phyloP scores from a whole-genome alignment of 352 stramenopile genomes.

The Bremia lactucae region DNA sequence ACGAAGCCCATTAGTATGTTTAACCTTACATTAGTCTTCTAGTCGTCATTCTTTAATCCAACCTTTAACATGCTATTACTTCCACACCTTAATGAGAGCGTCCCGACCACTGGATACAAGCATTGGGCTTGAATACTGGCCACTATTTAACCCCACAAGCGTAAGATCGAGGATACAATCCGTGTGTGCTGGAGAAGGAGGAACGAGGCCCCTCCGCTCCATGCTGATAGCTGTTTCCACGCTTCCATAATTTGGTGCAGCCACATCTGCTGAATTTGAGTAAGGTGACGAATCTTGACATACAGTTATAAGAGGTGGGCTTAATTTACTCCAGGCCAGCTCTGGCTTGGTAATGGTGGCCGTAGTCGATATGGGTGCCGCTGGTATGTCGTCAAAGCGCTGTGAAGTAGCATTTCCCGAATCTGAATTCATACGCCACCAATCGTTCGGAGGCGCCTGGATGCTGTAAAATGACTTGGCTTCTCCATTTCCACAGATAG shows the following conservation, averaged over 20 bases:
- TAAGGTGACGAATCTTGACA: slow-evolving; percentile 78
- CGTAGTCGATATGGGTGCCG: slow-evolving; percentile 14
- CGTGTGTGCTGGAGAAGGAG: slow-evolving; percentile 81
- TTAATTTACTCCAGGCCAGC: slow-evolving; percentile 82
- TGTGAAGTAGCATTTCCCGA: slow-evolving; percentile 10
- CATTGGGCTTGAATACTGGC: slow-evolving; percentile 40
- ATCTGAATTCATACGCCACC: slow-evolving; percentile 72
- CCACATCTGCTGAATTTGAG: slow-evolving; percentile 30
- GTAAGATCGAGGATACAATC: slow-evolving; percentile 95
- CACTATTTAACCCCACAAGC: slow-evolving; percentile 84
- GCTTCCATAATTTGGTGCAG: slow-evolving; percentile 36
- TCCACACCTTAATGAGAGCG: slow-evolving; percentile 95
- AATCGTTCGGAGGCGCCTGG: slow-evolving; percentile 59
- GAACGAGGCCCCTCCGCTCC: slow-evolving; percentile 79
- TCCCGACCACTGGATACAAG: slow-evolving; percentile 91
- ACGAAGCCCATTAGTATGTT: slow-evolving; percentile 5
- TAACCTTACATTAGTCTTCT: slow-evolving; percentile 14
- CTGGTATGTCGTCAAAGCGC: slow-evolving; percentile 22
- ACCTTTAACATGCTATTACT: slow-evolving; percentile 28
- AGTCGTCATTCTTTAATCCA: neutral
- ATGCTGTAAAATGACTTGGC: slow-evolving; percentile 85
- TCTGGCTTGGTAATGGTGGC: slow-evolving; percentile 63
- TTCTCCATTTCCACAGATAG: slow-evolving; percentile 81
- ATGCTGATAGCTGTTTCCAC: slow-evolving; percentile 72
- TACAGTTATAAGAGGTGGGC: slow-evolving; percentile 70